phyloP scores from a whole-genome alignment of 768 basidiomycete genomes.

The Xerocomellus intermedius region DNA sequence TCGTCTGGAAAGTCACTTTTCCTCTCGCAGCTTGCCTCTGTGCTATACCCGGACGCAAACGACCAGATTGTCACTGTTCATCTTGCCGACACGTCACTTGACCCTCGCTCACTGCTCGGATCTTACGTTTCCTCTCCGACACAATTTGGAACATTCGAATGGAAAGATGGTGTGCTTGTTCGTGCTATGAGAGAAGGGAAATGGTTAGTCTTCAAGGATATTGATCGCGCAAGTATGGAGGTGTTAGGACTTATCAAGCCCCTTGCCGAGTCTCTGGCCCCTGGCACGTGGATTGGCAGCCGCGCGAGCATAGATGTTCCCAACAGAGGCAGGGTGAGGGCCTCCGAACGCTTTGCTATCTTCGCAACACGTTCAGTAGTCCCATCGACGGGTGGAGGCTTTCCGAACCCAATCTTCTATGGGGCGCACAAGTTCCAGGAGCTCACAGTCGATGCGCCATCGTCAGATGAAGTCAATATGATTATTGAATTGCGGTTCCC shows the following conservation, averaged over 20 bases:
- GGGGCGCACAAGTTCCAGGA: conserved; percentile 85
- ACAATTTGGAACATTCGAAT: conserved; percentile 87
- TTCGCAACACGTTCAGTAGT: conserved; percentile 83
- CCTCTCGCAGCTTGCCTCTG: conserved; percentile 69
- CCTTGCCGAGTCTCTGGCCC: conserved; percentile 68
- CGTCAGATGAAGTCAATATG: conserved; percentile 59
- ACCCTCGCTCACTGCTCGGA: conserved; percentile 89
- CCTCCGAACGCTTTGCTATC: conserved; percentile 76
- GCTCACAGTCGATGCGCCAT: conserved; percentile 59
- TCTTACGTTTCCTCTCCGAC: conserved; percentile 88
- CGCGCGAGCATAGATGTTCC: conserved; percentile 70
- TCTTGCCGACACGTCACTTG: conserved; percentile 92
- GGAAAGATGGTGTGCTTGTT: conserved; percentile 92
- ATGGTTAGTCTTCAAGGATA: conserved; percentile 92
- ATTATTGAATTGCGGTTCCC: conserved; percentile 73
- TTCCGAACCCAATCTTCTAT: conserved; percentile 69
- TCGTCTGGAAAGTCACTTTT: conserved; percentile 88
- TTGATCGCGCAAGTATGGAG: conserved; percentile 88
- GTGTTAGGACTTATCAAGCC: conserved; percentile 86
- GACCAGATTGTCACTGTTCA: conserved; percentile 84
- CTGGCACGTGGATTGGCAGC: conserved; percentile 74
- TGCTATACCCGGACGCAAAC: conserved; percentile 55
- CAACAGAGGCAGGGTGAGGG: conserved; percentile 69
- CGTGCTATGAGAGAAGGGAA: conserved; percentile 86
- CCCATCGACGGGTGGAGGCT: conserved; percentile 45